phyloP scores from a whole-genome alignment of 805 yeast species.

The Candida vaughaniae region DNA sequence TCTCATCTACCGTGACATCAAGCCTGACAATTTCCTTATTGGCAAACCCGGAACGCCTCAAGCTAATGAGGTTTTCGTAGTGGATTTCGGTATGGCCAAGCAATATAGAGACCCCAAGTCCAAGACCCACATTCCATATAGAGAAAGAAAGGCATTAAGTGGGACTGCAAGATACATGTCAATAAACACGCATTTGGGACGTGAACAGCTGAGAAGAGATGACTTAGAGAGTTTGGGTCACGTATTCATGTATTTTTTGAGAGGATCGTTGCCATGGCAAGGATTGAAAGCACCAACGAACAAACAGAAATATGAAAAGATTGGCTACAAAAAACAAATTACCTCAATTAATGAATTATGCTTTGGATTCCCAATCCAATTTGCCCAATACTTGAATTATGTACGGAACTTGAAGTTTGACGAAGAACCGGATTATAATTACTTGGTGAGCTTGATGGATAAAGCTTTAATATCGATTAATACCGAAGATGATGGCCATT shows the following conservation, averaged over 20 bases:
- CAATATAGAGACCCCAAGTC: slow-evolving; percentile 80
- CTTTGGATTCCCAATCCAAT: slow-evolving; percentile 66
- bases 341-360: slow-evolving; percentile 64
- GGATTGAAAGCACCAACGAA: slow-evolving; percentile 88
- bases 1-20: slow-evolving; percentile 76
- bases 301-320: slow-evolving; percentile 78
- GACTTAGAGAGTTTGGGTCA: slow-evolving; percentile 81
- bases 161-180: slow-evolving; percentile 90
- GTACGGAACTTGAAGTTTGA: slow-evolving; percentile 73
- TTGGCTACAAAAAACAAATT: slow-evolving; percentile 76
- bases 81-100: slow-evolving; percentile 87
- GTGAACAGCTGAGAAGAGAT: slow-evolving; percentile 82
- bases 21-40: slow-evolving; percentile 79
- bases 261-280: slow-evolving; percentile 87
- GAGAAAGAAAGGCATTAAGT: slow-evolving; percentile 75
- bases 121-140: slow-evolving; percentile 77
- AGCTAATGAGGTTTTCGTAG: slow-evolving; percentile 67
- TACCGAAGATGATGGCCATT: slow-evolving; percentile 50
- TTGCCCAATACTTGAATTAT: slow-evolving; percentile 69
- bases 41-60: slow-evolving; percentile 61
- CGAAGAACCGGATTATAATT: slow-evolving; percentile 77
- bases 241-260: slow-evolving; percentile 73
- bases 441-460: slow-evolving; percentile 73
- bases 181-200: slow-evolving; percentile 81
- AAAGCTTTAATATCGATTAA: slow-evolving; percentile 67